Evolutionary conservation across 495 filamentous ascomycete genomes (phyloP), one percentile per base, ranked within the genome.

Genomic region (Parathielavia hyrcaniae): DNA sequence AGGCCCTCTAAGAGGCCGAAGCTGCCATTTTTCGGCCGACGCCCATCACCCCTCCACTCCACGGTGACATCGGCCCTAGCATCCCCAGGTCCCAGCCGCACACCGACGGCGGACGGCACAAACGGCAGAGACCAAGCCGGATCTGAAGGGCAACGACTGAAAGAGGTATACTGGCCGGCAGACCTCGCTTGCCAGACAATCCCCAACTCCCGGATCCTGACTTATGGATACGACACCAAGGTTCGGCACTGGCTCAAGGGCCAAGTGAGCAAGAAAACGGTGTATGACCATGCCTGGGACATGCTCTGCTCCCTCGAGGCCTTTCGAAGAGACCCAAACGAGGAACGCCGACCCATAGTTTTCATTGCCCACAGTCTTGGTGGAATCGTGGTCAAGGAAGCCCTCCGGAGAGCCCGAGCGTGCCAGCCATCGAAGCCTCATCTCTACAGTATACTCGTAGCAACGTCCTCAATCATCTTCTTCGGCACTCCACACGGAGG

Each of bases 311-410:
- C 4, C 9, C 22, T 61, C n/a, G 59, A 61, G n/a, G 11, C 34
- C 41, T 19, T 22, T 19, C 47, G 60, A 50, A n/a, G 34, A 13
- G 13, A n/a, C n/a, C n/a, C n/a, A n/a, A n/a, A n/a, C n/a, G n/a
- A n/a, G n/a, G n/a, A n/a, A n/a, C n/a, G n/a, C 8, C 51, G 64
- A 20, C 67, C 67, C 10, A 49, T 70, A 19, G 41, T 75, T 10
- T 75, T 74, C 58, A 47, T 75, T 35, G 69, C 67, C 40, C 72
- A 75, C 55, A 75, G 72, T 51, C 46, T 74, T 2, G 73, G 72
- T 16, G 72, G 73, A 0, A 70, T 75, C 36, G 59, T 74, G 0
- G 60, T 69, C 55, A 74, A 74, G 54, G 69, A 73, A 50, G 49
- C 49, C 12, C 49, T 51, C 10, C 34, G 49, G 49, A 39, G 34